Evolutionary conservation across 2,329 filamentous ascomycete species (phyloP).

Genomic region (Fusarium xyrophilum): DNA sequence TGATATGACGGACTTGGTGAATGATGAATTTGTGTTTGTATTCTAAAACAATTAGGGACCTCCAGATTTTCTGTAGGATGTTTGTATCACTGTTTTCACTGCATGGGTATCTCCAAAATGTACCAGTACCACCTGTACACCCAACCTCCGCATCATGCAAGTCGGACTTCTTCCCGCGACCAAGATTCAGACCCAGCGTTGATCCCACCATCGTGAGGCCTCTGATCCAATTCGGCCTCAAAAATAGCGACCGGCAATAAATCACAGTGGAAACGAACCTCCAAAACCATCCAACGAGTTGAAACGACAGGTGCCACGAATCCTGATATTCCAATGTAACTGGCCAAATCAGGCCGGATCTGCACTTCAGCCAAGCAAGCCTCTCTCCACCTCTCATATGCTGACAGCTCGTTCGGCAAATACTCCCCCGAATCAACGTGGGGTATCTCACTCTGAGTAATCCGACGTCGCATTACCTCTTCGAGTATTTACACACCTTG

Average conservation of each 20-base stretch:
- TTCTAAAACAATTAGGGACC: conserved; percentile 4
- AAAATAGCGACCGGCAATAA: neutral
- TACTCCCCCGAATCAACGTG: conserved; percentile 16
- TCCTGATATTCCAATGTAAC: conserved; percentile 3
- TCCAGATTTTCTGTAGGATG: too few species aligned
- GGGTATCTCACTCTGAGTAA: conserved; percentile 19
- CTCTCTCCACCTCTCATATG: conserved; percentile 15
- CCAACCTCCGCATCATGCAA: neutral
- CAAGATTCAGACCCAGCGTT: neutral
- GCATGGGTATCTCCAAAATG: too few species aligned
- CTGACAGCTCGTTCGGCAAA: conserved; percentile 19
- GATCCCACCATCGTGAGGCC: neutral
- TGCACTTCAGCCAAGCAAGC: conserved; percentile 14
- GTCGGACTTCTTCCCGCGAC: neutral
- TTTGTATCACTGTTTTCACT: too few species aligned
- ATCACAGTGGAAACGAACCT: conserved; percentile 2
- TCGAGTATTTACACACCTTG: conserved; percentile 2
- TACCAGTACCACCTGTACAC: neutral
- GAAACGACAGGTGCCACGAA: neutral
- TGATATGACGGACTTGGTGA: conserved; percentile 33
- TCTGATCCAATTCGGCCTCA: neutral
- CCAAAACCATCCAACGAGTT: neutral
- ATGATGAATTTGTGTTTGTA: conserved; percentile 34
- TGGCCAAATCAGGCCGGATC: conserved; percentile 16
- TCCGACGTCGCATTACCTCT: neutral